Conservation (phyloP, 2,329 filamentous ascomycete genomes). For the Nemania bipapillata region DNA sequence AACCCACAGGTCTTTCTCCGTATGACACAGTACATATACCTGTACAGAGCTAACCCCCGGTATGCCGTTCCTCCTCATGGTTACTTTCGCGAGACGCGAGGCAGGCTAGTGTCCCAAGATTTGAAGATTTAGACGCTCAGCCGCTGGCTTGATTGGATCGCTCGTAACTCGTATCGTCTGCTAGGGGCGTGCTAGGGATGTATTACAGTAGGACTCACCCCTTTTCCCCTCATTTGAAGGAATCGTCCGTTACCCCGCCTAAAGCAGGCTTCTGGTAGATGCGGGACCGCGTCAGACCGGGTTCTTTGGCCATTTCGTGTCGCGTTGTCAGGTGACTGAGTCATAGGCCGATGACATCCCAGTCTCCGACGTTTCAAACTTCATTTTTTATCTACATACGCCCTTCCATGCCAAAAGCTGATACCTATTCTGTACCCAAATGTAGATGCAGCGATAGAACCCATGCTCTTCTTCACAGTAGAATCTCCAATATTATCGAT, state of each 20-base stretch:
- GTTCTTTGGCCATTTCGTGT: conserved; percentile 19
- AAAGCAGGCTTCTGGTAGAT: background rate
- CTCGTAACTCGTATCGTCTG: background rate
- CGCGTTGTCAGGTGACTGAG: conserved; percentile 48
- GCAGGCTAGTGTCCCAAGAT: no score
- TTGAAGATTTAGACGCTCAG: conserved; percentile 9
- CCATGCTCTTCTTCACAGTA: background rate
- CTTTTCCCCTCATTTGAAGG: background rate
- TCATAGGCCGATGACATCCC: background rate
- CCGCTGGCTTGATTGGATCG: conserved; percentile 8
- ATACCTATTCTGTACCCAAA: background rate
- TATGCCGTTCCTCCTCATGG: background rate
- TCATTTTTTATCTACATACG: background rate
- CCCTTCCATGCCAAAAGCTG: no score
- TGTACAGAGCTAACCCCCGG: background rate
- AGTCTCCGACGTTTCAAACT: background rate
- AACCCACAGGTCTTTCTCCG: background rate
- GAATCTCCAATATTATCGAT: background rate
- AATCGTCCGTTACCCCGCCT: conserved; percentile 6
- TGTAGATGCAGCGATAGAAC: background rate
- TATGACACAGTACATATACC: conserved; percentile 3
- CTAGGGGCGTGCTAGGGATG: background rate
- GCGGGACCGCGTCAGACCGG: conserved; percentile 11
- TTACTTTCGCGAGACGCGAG: background rate
- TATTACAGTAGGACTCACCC: background rate